Evolutionary conservation across 805 yeast genomes (phyloP).

Genomic region (Zygoascus bituminiphila): DNA sequence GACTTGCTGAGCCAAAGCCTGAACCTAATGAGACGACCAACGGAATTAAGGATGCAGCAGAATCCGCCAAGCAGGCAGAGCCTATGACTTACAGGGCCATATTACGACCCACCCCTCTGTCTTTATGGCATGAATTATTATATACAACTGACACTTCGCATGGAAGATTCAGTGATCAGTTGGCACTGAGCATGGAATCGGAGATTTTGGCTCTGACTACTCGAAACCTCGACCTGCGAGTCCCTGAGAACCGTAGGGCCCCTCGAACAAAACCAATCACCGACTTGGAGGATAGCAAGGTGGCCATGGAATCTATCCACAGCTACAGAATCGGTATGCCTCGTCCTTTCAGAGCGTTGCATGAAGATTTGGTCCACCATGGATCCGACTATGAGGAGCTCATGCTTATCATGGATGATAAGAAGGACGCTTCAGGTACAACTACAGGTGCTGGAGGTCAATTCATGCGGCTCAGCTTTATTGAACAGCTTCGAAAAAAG

Average conservation of each 20-base stretch:
- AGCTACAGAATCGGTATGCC: constrained; percentile 31
- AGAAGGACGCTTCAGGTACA: constrained; percentile 30
- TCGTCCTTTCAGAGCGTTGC: constrained; percentile 38
- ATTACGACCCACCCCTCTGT: constrained; percentile 69
- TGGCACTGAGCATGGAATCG: constrained; percentile 78
- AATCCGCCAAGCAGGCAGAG: constrained; percentile 27
- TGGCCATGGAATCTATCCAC: constrained; percentile 12
- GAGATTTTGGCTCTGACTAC: constrained; percentile 73
- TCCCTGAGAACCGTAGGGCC: constrained; percentile 33
- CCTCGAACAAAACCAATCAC: constrained; percentile 26
- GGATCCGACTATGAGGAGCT: constrained; percentile 76
- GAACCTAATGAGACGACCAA: neutral
- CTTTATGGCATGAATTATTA: constrained; percentile 77
- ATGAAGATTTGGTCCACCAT: constrained; percentile 66
- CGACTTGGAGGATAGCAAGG: constrained; percentile 7
- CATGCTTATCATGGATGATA: constrained; percentile 62
- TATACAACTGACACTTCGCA: constrained; percentile 71
- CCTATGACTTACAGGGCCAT: constrained; percentile 74
- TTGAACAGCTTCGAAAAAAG: constrained; percentile 75
- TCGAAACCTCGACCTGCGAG: constrained; percentile 66
- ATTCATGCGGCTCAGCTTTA: constrained; percentile 78
- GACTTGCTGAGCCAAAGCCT: neutral
- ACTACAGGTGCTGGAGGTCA: constrained; percentile 39
- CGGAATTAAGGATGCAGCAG: neutral
- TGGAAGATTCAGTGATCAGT: constrained; percentile 62